Conservation (phyloP, 495 filamentous ascomycete species). For the Penicillium coffeae region DNA sequence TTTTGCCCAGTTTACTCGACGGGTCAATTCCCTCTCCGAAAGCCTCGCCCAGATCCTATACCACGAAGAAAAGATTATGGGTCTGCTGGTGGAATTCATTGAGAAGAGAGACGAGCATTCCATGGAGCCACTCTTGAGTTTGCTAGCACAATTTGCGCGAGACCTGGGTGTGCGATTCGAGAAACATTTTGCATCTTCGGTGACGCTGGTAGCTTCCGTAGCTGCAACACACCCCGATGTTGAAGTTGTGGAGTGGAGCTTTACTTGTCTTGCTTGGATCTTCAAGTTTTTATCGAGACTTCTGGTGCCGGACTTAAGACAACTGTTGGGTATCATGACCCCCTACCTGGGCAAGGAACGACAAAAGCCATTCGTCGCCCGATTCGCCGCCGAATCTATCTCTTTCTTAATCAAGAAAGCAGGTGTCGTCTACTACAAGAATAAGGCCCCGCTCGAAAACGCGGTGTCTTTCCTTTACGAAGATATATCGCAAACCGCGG, state of each 20-base stretch:
- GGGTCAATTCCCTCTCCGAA: constrained; percentile 73
- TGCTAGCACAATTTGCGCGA: constrained; percentile 85
- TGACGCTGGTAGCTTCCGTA: constrained; percentile 62
- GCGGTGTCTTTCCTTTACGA: constrained; percentile 65
- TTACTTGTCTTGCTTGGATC: constrained; percentile 88
- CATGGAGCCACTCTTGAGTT: constrained; percentile 77
- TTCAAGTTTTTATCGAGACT: constrained; percentile 94
- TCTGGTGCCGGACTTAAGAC: constrained; percentile 77
- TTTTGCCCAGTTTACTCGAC: constrained; percentile 69
- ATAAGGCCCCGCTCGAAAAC: constrained; percentile 59
- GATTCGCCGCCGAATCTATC: constrained; percentile 92
- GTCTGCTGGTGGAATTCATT: constrained; percentile 71
- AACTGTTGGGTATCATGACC: constrained; percentile 76
- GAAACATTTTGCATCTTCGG: constrained; percentile 69
- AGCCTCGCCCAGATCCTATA: constrained; percentile 89
- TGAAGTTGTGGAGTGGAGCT: constrained; percentile 93
- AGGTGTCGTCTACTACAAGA: constrained; percentile 66
- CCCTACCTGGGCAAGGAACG: constrained; percentile 79
- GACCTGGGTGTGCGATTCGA: constrained; percentile 89
- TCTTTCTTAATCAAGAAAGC: constrained; percentile 92
- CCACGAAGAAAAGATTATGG: constrained; percentile 79
- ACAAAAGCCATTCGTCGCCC: constrained; percentile 77
- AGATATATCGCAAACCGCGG: constrained; percentile 55
- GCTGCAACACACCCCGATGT: constrained; percentile 61
- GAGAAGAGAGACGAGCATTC: constrained; percentile 68